Evolutionary conservation across 306 rosid genomes (phyloP).

Genomic region (barrel medic (Medicago truncatula)): DNA sequence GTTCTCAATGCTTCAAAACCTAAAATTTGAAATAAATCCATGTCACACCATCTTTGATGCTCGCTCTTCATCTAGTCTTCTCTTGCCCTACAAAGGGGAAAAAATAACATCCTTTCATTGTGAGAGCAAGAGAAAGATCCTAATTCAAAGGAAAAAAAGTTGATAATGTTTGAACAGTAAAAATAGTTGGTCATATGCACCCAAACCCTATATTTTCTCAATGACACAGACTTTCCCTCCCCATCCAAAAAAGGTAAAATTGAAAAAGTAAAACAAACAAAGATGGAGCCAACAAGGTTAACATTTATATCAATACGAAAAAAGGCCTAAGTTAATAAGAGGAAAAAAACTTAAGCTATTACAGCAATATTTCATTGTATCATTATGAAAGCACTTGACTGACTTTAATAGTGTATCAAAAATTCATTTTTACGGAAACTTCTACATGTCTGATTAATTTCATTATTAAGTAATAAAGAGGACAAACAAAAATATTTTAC

Average conservation of each 20-base stretch:
- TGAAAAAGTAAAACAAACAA: not conserved
- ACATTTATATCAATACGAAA: not conserved
- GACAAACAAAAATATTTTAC: not conserved
- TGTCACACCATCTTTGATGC: slow-evolving; percentile 65
- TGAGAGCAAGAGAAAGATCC: slow-evolving; percentile 59
- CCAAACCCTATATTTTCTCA: slow-evolving; percentile 12
- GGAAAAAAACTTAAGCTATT: not conserved
- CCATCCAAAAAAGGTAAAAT: slow-evolving; percentile 2
- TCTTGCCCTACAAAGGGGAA: slow-evolving; percentile 84
- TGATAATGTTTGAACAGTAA: slow-evolving; percentile 25
- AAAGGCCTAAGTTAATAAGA: not conserved
- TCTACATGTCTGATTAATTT: not conserved
- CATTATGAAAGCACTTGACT: not conserved
- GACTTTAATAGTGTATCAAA: not conserved
- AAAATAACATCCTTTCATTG: slow-evolving; percentile 66
- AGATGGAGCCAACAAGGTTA: not conserved
- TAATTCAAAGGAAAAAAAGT: slow-evolving; percentile 22
- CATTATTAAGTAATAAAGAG: not conserved
- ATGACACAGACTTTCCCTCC: not conserved
- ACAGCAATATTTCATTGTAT: not conserved
- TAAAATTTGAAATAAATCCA: slow-evolving; percentile 57
- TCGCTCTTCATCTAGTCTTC: slow-evolving; percentile 87
- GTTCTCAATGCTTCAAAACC: slow-evolving; percentile 52
- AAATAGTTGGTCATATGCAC: slow-evolving; percentile 21
- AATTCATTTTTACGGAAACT: slow-evolving; percentile 11